Percentiles rank a stretch among this genome's conserved stretches.
phyloP scores from a whole-genome alignment of 2,329 filamentous ascomycete species.

The Trichoderma citrinoviride region DNA sequence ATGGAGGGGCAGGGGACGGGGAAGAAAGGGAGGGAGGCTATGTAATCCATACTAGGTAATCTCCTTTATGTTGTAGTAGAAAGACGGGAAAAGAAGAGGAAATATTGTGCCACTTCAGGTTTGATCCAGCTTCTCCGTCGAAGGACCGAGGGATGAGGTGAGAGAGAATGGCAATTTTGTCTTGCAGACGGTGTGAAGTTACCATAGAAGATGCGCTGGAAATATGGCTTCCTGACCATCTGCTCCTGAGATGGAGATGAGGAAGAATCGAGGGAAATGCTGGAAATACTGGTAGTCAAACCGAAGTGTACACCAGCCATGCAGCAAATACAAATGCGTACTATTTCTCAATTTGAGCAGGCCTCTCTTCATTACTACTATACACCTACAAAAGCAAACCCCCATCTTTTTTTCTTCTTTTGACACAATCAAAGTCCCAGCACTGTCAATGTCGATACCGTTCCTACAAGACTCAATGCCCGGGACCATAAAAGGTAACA shows the following conservation, averaged over 20 bases:
- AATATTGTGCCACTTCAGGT: background rate
- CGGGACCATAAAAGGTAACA: background rate
- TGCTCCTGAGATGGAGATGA: no score
- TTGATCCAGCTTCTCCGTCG: background rate
- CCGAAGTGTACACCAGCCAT: no score
- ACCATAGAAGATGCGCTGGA: no score
- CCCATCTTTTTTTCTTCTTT: background rate
- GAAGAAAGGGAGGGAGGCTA: conserved; percentile 26
- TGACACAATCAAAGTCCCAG: background rate
- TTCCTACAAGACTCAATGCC: background rate
- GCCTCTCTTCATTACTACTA: conserved; percentile 8
- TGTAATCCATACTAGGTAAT: conserved; percentile 33
- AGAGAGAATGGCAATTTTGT: no score
- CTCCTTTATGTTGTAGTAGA: conserved; percentile 27
- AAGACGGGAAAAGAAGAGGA: conserved; percentile 6
- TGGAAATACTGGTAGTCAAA: no score
- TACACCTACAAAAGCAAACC: background rate
- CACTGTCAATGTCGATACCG: background rate
- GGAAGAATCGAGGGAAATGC: no score
- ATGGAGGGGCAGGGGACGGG: conserved; percentile 14
- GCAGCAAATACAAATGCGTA: background rate
- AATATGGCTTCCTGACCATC: no score
- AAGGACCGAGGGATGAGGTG: no score
- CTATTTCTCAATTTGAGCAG: background rate
- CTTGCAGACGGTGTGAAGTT: no score